Evolutionary conservation across 768 basidiomycete genomes (phyloP).

Genomic region (Agrocybe pediades): DNA sequence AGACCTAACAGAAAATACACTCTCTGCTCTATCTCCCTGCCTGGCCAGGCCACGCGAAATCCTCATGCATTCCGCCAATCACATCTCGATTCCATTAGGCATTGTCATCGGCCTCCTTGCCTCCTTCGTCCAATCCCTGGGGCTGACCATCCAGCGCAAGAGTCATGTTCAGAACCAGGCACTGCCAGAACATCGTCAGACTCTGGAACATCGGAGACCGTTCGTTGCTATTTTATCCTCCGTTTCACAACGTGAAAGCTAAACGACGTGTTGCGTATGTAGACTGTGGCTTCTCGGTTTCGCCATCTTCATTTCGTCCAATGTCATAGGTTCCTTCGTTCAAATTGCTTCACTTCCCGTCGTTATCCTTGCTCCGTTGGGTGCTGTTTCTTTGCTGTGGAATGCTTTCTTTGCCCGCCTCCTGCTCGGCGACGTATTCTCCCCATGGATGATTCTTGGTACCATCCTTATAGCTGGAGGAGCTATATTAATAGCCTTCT

Average conservation of each 20-base stretch:
- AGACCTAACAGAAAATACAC: conserved; percentile 2
- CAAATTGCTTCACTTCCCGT: conserved; percentile 94
- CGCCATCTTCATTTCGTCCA: conserved; percentile 83
- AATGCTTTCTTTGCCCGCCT: conserved; percentile 90
- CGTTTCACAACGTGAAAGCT: background rate
- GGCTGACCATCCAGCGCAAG: conserved; percentile 91
- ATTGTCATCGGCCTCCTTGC: conserved; percentile 72
- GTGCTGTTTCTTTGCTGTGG: conserved; percentile 91
- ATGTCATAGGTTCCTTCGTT: conserved; percentile 84
- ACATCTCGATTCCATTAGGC: conserved; percentile 51
- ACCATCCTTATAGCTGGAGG: conserved; percentile 87
- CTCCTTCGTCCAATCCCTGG: conserved; percentile 87
- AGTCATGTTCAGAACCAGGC: conserved; percentile 85
- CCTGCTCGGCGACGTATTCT: conserved; percentile 84
- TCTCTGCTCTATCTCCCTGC: background rate
- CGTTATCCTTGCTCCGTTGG: conserved; percentile 91
- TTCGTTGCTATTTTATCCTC: conserved; percentile 37
- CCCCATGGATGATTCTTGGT: conserved; percentile 82
- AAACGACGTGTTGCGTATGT: conserved; percentile 5
- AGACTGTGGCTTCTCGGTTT: conserved; percentile 91
- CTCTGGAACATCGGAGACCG: conserved; percentile 79
- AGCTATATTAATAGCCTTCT: conserved; percentile 86
- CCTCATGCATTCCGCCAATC: conserved; percentile 25
- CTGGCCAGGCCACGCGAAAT: conserved; percentile 7
- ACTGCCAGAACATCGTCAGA: conserved; percentile 62